Evolutionary conservation across 495 filamentous ascomycete genomes (phyloP).

Genomic region (Penicillium flavigenum): DNA sequence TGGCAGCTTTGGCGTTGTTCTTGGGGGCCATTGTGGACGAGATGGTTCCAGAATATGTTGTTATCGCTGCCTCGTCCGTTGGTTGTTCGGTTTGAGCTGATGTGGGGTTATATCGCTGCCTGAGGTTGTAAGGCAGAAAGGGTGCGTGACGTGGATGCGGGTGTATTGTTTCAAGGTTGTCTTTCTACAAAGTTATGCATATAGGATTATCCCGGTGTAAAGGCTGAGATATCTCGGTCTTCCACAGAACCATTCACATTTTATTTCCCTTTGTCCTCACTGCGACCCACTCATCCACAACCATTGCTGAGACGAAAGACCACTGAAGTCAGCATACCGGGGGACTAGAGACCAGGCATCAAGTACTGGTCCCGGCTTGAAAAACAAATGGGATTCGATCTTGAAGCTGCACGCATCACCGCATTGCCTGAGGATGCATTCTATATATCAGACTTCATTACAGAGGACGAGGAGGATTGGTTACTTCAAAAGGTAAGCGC

Average conservation of each 20-base stretch:
- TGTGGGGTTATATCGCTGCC: slow-evolving; percentile 12
- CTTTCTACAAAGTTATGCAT: neutral
- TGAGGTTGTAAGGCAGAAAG: slow-evolving; percentile 11
- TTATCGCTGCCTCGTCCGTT: slow-evolving; percentile 1
- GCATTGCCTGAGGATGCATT: slow-evolving; percentile 66
- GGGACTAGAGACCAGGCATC: neutral
- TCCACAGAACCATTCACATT: neutral
- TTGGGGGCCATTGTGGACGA: slow-evolving; percentile 50
- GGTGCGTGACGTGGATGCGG: too few species aligned
- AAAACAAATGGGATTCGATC: slow-evolving; percentile 18
- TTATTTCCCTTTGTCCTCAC: neutral
- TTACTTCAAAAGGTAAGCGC: slow-evolving; percentile 65
- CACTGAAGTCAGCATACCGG: neutral
- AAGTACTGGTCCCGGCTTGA: neutral
- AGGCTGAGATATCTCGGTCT: neutral
- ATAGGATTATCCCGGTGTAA: too few species aligned
- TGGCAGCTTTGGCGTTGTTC: slow-evolving; percentile 47
- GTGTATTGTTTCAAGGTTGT: too few species aligned
- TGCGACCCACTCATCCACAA: neutral
- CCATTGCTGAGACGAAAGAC: neutral
- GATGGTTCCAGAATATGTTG: neutral
- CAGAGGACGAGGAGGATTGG: slow-evolving; percentile 65
- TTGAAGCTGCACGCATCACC: slow-evolving; percentile 53
- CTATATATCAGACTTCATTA: slow-evolving; percentile 89
- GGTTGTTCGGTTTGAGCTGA: slow-evolving; percentile 2